Conservation (phyloP, 345 rosid species). For the Brassica cretica region DNA sequence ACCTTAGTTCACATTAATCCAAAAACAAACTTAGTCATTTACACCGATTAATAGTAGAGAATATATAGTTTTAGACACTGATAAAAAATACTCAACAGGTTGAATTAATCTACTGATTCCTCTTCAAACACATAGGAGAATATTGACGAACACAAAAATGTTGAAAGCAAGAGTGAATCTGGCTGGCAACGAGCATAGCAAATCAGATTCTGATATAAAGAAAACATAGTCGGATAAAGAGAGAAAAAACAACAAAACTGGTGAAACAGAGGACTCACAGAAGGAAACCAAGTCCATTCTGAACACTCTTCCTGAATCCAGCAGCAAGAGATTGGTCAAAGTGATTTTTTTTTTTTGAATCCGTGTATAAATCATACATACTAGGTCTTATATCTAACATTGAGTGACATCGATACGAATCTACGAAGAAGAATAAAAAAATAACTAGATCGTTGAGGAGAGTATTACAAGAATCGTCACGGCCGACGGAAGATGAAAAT, state of each 20-base stretch:
- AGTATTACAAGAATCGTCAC: slow-evolving; percentile 54
- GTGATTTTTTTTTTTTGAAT: too few species aligned
- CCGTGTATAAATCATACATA: too few species aligned
- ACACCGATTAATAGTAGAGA: neutral
- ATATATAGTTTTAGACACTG: neutral
- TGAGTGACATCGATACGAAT: too few species aligned
- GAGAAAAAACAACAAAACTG: slow-evolving; percentile 23
- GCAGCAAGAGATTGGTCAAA: too few species aligned
- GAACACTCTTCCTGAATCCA: too few species aligned
- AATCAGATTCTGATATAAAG: slow-evolving; percentile 35
- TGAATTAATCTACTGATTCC: neutral
- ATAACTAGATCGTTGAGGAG: too few species aligned
- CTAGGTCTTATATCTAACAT: too few species aligned
- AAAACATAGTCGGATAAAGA: slow-evolving; percentile 43
- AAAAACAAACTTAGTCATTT: neutral
- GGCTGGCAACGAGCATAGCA: slow-evolving; percentile 23
- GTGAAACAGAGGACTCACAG: slow-evolving; percentile 34
- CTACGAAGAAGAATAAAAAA: too few species aligned
- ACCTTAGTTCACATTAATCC: neutral
- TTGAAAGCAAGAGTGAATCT: slow-evolving; percentile 40
- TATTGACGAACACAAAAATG: slow-evolving; percentile 12
- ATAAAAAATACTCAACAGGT: neutral
- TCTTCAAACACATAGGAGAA: slow-evolving; percentile 29
- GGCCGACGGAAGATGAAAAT: slow-evolving; percentile 69
- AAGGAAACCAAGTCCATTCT: slow-evolving; percentile 43